Percentiles rank a stretch among this genome's conserved stretches.
Conservation (phyloP, 1,284 basidiomycete genomes). For the Rhizopogon parksii region DNA sequence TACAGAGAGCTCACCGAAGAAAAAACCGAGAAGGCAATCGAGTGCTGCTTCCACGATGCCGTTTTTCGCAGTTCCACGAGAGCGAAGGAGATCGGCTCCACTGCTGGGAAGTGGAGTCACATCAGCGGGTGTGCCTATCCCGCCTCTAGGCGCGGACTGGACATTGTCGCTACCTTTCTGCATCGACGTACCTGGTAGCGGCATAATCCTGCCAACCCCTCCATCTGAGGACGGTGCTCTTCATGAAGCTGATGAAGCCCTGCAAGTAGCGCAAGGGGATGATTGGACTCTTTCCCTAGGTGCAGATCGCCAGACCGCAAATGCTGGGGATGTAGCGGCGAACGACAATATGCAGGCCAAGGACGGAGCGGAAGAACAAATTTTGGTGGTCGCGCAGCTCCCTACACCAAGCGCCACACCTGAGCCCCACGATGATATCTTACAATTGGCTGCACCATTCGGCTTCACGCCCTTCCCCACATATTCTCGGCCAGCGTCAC, state of each 20-base stretch:
- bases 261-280: slow-evolving; percentile 13
- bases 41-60: slow-evolving; percentile 13
- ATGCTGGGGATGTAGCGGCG: not conserved
- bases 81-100: slow-evolving; percentile 28
- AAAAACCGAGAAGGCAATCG: slow-evolving; percentile 24
- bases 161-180: slow-evolving; percentile 28
- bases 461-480: not conserved
- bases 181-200: slow-evolving; percentile 20
- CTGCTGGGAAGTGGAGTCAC: slow-evolving; percentile 13
- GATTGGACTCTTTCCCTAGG: slow-evolving; percentile 28
- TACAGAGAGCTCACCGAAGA: not conserved
- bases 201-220: slow-evolving; percentile 12
- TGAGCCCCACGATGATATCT: slow-evolving; percentile 3
- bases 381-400: slow-evolving; percentile 10
- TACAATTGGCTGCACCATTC: not conserved
- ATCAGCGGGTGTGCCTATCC: not conserved
- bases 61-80: slow-evolving; percentile 17
- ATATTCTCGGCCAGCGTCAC: not conserved
- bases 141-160: slow-evolving; percentile 17
- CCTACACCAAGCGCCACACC: slow-evolving; percentile 27
- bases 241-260: not conserved
- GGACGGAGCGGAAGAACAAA: not conserved
- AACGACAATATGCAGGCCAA: not conserved
- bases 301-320: not conserved
- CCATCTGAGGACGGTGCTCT: not conserved